Percentiles rank a stretch among this genome's conserved stretches.
These are phyloP conservation scores for Vaccinium corymbosum DNA, from an alignment of 148 eudicot species.

Conservation along the genomic window DNA sequence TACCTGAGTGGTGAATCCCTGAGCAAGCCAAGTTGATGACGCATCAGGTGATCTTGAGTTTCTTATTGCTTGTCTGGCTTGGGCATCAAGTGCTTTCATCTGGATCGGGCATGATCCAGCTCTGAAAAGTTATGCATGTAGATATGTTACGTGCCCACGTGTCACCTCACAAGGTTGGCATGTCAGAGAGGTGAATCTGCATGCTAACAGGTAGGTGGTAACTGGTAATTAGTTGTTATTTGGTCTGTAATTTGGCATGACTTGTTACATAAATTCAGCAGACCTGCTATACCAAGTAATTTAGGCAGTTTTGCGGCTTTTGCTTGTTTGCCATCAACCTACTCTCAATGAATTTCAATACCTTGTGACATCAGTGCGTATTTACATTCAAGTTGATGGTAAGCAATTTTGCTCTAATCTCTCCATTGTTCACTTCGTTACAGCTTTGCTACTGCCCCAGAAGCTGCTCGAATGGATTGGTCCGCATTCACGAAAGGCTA, in stretches of 20 bases:
- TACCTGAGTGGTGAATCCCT: neutral
- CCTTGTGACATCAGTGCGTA: neutral
- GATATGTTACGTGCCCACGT: neutral
- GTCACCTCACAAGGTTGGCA: neutral
- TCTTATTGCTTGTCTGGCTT: neutral
- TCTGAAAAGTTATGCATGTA: neutral
- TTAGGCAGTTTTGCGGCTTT: neutral
- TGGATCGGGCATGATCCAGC: neutral
- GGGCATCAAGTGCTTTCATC: neutral
- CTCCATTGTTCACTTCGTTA: neutral
- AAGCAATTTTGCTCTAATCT: neutral
- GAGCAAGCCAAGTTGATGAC: neutral
- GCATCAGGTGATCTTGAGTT: neutral
- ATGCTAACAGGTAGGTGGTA: neutral
- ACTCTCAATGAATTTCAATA: neutral
- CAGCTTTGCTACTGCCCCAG: conserved; percentile 95
- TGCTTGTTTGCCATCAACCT: neutral
- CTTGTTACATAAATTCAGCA: neutral
- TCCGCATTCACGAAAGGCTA: conserved; percentile 96
- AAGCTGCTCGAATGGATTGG: conserved; percentile 94
- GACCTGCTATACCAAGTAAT: neutral
- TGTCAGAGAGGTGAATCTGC: neutral
- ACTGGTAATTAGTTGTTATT: too few relatives aligned
- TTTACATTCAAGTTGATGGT: neutral
- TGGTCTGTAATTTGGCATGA: neutral